phyloP scores from a whole-genome alignment of 2,329 filamentous ascomycete genomes.

The Xylariaceae sp. region DNA sequence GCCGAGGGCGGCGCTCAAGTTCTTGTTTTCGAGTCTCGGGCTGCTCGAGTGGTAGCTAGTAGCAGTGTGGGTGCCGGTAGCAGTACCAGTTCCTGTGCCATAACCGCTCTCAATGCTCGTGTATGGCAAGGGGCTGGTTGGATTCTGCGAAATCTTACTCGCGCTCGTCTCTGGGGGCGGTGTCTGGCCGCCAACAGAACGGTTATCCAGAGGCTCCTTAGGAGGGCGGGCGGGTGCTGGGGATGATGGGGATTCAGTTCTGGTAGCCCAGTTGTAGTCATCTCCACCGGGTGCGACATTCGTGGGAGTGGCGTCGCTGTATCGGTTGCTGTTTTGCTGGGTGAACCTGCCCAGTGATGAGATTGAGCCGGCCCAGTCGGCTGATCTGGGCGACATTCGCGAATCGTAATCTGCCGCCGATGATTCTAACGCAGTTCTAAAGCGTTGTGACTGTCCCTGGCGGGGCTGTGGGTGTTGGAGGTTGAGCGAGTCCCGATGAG shows the following conservation, averaged over 20 bases:
- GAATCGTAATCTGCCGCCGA: slow-evolving; percentile 64
- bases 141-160: slow-evolving; percentile 47
- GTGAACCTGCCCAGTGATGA: slow-evolving; percentile 53
- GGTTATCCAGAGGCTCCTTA: slow-evolving; percentile 53
- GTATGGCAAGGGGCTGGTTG: slow-evolving; percentile 50
- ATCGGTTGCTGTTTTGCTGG: slow-evolving; percentile 40
- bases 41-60: slow-evolving; percentile 44
- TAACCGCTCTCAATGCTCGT: slow-evolving; percentile 52
- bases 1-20: slow-evolving; percentile 48
- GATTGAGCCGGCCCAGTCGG: slow-evolving; percentile 58
- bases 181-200: slow-evolving; percentile 33
- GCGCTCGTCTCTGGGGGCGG: slow-evolving; percentile 44
- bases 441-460: slow-evolving; percentile 66
- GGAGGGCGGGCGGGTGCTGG: slow-evolving; percentile 52
- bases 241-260: slow-evolving; percentile 40
- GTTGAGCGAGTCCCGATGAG: slow-evolving; percentile 74
- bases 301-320: slow-evolving; percentile 42
- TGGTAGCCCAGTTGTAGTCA: slow-evolving; percentile 34
- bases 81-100: slow-evolving; percentile 21
- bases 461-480: slow-evolving; percentile 74
- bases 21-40: slow-evolving; percentile 52
- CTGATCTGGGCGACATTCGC: slow-evolving; percentile 53
- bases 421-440: slow-evolving; percentile 66
- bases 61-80: slow-evolving; percentile 36
- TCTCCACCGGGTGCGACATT: slow-evolving; percentile 34